Percentiles rank a stretch among this genome's conserved stretches.
These are phyloP conservation scores for Lactarius pseudohatsudake DNA, from an alignment of 768 basidiomycete species.

Conservation along the genomic window DNA sequence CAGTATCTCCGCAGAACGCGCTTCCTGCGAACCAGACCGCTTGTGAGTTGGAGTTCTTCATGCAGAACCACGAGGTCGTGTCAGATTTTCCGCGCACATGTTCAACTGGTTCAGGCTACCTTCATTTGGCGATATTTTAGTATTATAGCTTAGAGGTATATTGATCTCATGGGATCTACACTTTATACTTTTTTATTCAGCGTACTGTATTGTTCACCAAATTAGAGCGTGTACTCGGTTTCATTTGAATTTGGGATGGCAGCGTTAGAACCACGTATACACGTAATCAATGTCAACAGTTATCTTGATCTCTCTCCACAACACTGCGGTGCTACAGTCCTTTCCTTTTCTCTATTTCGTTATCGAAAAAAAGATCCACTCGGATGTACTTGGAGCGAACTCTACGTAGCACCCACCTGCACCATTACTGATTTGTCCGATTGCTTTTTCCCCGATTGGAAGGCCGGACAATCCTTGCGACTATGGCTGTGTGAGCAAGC, in stretches of 20 bases:
- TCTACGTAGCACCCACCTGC: neutral
- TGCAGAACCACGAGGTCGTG: constrained; percentile 55
- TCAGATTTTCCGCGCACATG: constrained; percentile 60
- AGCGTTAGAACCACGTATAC: neutral
- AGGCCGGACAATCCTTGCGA: neutral
- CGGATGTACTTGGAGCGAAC: neutral
- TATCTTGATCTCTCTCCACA: neutral
- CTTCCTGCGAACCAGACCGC: constrained; percentile 61
- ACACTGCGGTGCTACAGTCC: neutral
- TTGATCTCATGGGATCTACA: neutral
- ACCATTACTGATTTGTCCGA: neutral
- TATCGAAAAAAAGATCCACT: neutral
- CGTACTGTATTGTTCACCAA: constrained; percentile 22
- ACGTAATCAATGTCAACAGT: neutral
- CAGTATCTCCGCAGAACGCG: constrained; percentile 52
- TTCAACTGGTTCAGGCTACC: constrained; percentile 78
- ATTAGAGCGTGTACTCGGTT: neutral
- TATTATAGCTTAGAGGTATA: constrained; percentile 3
- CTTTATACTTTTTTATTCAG: neutral
- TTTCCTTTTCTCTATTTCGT: neutral
- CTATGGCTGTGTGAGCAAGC: neutral
- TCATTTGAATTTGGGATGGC: constrained; percentile 6
- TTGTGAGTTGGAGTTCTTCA: constrained; percentile 46
- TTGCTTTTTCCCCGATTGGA: neutral
- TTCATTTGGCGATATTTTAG: constrained; percentile 29